Base-by-base conservation (phyloP, 371 early-diverging fungal species). In the Rhizopus sp. region DNA sequence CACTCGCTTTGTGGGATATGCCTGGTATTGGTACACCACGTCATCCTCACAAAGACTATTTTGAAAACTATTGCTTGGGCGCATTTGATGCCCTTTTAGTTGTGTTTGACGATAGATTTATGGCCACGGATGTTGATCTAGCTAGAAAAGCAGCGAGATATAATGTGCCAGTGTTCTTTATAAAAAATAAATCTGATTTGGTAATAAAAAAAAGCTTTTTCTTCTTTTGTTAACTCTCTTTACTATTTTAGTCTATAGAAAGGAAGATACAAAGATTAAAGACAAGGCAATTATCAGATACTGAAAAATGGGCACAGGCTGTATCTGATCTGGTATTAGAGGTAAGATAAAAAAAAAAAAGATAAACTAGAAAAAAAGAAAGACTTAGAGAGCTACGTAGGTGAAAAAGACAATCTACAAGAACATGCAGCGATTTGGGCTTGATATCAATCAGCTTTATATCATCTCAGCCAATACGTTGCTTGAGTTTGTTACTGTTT, bases 81-180 rank as follows among this genome's bases (percentile, higher is more conserved):
- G 66, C 66, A 0, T 72, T 72, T 57, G 73, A 69, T 64, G 70
- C 70, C 1, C 37, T 73, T 2, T 8, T 73, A 1, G 54, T 73
- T 41, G 73, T 73, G 12, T 68, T 64, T 31, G 57, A 60, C 38
- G 66, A 72, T n/a, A 45, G 72, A 13, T 39, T 72, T 5, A 68
- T 69, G 69, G 72, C 69, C 6, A 66, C 50, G 15, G 68, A 71
- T 52, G 45, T 71, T 15, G 62, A 71, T 1, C 49, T 68, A 7
- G 71, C 68, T 33, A 60, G 71, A 44, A 55, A 33, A 23, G 68
- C 71, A 1, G 53, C 34, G 32, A 10, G 53, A 50, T 61, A 64
- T 42, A 37, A 57, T 13, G 47, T 64, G 4, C 68, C 71, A 33
- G 60, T 63, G 5, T 68, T 67, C 46, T 62, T 71, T 50, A 50